Evolutionary conservation across 257 asterid species (phyloP), one percentile per base, ranked within the genome.

Genomic region (Oldenlandia corymbosa): DNA sequence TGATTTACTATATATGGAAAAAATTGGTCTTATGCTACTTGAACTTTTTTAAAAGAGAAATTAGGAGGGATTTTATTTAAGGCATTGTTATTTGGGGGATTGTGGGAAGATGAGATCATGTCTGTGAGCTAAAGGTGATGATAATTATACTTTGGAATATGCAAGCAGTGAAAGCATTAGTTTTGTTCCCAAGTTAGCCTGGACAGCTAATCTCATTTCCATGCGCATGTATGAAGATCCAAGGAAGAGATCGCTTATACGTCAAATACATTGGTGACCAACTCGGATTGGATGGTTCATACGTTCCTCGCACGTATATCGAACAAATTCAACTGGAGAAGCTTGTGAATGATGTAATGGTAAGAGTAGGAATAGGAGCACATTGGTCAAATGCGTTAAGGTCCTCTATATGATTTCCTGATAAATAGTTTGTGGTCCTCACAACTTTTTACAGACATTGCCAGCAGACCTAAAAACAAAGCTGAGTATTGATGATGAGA

Each of bases 291-390:
- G 97, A 87, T 71, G 96, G 95, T 70, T 85, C 96, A 54, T 93
- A 84, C 69, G 62, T 90, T 79, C 82, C 99, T 52, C 96, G 86
- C 63, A 90, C 99, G 64, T 93, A 93, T 80, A 93, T 93, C 32
- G 99, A 90, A 73, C 99, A 93, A 61, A 93, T 93, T 82, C 99
- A 93, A 43, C 64, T 93, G 87, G 99, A 93, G 78, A 93, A 93
- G 80, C 94, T 93, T 75, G 80, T 84, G 45, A 85, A 93, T 43
- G 99, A 93, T 72, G 96, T 93, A 43, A 90, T 93, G 99, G 99
- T 93, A 74, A 2, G 80, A 54, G 43, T 56, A 56, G 21, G 2
- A 14, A 18, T 18, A 31, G 20, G 37, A 31, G 42, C 31, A 1
- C 18, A 31, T 30, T 13, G 14, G 18, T 11, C 9, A 17, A 24